Evolutionary conservation across 192 early-diverging fungal genomes (phyloP).

Genomic region (Rhizophagus clarus): DNA sequence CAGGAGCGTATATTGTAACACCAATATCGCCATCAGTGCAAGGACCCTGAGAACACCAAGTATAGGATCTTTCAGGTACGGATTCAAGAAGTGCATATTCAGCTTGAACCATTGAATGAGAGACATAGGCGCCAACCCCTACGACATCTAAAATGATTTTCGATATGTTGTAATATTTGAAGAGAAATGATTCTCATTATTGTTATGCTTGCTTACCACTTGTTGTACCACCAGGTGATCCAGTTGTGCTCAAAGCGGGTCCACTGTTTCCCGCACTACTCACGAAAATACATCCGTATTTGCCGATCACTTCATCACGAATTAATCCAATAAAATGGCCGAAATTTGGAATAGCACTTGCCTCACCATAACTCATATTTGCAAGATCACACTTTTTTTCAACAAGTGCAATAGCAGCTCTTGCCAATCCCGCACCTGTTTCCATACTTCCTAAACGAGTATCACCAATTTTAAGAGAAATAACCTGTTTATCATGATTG

Average conservation of each 20-base stretch:
- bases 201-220: slow-evolving; percentile 36
- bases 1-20: slow-evolving; percentile 82
- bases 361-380: slow-evolving; percentile 91
- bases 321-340: slow-evolving; percentile 86
- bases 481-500: slow-evolving; percentile 46
- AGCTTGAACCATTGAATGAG: slow-evolving; percentile 80
- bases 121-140: slow-evolving; percentile 91
- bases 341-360: slow-evolving; percentile 62
- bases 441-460: slow-evolving; percentile 74
- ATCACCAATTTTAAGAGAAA: slow-evolving; percentile 95
- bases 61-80: slow-evolving; percentile 79
- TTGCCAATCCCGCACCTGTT: slow-evolving; percentile 78
- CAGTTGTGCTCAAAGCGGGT: slow-evolving; percentile 81
- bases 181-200: background rate
- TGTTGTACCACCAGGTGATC: slow-evolving; percentile 80
- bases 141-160: slow-evolving; percentile 58
- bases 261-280: slow-evolving; percentile 92
- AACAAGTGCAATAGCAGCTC: slow-evolving; percentile 77
- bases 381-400: slow-evolving; percentile 70
- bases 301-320: slow-evolving; percentile 80
- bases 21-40: slow-evolving; percentile 82
- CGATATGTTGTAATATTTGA: background rate
- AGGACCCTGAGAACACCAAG: slow-evolving; percentile 91
- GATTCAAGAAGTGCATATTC: slow-evolving; percentile 83
- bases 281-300: slow-evolving; percentile 83